These are phyloP conservation scores for Fusarium sp. DNA, from an alignment of 2,329 filamentous ascomycete genomes.

Conservation along the genomic window DNA sequence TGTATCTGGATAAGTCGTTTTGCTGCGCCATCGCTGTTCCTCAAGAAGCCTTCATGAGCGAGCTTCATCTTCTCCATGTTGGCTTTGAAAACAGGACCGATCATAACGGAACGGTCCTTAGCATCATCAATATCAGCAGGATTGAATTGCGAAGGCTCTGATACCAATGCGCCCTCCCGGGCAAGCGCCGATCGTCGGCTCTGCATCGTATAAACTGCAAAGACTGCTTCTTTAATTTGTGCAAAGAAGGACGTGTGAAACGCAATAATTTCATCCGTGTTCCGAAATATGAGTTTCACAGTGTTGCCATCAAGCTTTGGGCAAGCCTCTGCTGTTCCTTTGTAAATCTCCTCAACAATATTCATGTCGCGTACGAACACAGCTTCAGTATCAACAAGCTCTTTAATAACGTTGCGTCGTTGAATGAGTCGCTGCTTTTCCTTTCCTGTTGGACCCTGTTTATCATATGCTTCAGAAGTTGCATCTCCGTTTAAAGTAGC, in stretches of 20 bases:
- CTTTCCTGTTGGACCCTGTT: constrained; percentile 60
- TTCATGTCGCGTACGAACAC: constrained; percentile 96
- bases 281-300: constrained; percentile 90
- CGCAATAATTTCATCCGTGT: constrained; percentile 88
- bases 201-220: constrained; percentile 80
- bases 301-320: constrained; percentile 85
- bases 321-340: constrained; percentile 87
- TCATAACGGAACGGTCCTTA: constrained; percentile 64
- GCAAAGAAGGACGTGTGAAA: constrained; percentile 86
- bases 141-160: constrained; percentile 56
- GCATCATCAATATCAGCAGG: constrained; percentile 61
- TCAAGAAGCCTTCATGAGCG: constrained; percentile 72
- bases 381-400: constrained; percentile 92
- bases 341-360: constrained; percentile 97
- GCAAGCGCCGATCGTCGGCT: constrained; percentile 58
- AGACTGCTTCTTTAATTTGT: constrained; percentile 82
- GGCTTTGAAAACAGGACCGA: constrained; percentile 66
- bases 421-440: constrained; percentile 81
- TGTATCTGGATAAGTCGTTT: constrained; percentile 73
- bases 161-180: constrained; percentile 57
- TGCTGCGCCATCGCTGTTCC: constrained; percentile 72
- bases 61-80: constrained; percentile 72
- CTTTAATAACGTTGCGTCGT: constrained; percentile 87
- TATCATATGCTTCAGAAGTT: constrained; percentile 53
- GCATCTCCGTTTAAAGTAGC: constrained; percentile 55